These are phyloP conservation scores for Clathrus columnatus DNA, from an alignment of 768 basidiomycete species.

Conservation along the genomic window DNA sequence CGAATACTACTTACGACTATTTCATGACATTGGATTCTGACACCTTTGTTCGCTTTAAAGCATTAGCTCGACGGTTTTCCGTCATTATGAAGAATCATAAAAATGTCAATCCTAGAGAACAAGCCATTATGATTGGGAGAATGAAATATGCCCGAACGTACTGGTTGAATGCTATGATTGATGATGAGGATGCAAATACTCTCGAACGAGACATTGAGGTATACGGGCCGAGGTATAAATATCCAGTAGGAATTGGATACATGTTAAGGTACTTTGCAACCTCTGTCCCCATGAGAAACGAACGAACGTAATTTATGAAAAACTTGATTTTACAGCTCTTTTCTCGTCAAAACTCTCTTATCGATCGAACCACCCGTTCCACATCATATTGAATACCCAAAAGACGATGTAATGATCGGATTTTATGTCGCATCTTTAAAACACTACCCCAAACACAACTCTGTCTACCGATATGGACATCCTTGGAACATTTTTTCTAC, in stretches of 20 bases:
- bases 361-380: background rate
- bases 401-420: constrained; percentile 3
- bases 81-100: background rate
- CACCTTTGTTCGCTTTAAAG: background rate
- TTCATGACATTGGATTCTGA: constrained; percentile 1
- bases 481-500: too few relatives aligned
- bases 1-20: background rate
- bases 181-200: background rate
- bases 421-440: background rate
- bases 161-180: too few relatives aligned
- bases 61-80: background rate
- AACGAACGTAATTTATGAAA: too few relatives aligned
- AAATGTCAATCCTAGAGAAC: background rate
- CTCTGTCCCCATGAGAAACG: too few relatives aligned
- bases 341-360: background rate
- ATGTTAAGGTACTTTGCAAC: background rate
- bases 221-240: background rate
- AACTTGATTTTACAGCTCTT: background rate
- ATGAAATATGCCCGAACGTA: background rate
- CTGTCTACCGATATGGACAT: background rate
- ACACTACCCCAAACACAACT: background rate
- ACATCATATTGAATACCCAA: background rate
- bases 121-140: background rate
- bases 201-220: background rate
- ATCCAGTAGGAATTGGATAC: background rate